These are phyloP conservation scores for Scedosporium boydii DNA, from an alignment of 2,329 filamentous ascomycete species.

Conservation along the genomic window DNA sequence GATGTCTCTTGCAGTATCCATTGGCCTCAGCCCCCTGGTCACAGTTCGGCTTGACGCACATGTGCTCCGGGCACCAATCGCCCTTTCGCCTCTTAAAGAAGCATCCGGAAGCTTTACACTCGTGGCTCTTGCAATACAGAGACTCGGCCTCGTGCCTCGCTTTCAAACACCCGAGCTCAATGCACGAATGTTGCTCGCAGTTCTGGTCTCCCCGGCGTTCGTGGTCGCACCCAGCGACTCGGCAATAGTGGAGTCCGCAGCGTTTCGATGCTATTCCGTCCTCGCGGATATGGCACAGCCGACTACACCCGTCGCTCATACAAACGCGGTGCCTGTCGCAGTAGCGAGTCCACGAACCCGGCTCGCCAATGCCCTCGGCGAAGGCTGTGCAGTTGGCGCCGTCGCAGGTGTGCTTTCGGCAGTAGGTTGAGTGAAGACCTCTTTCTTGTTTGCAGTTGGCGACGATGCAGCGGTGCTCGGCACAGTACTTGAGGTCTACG, in stretches of 20 bases:
- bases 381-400: slow-evolving; percentile 11
- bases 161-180: slow-evolving; percentile 10
- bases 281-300: slow-evolving; percentile 12
- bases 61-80: slow-evolving; percentile 8
- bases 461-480: slow-evolving; percentile 15
- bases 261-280: slow-evolving; percentile 8
- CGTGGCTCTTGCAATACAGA: slow-evolving; percentile 14
- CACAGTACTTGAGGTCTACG: slow-evolving; percentile 12
- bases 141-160: background rate
- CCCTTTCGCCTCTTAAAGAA: slow-evolving; percentile 5
- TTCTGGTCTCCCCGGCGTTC: slow-evolving; percentile 3
- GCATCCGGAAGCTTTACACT: slow-evolving; percentile 14
- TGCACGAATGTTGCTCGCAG: slow-evolving; percentile 11
- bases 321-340: slow-evolving; percentile 16
- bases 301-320: slow-evolving; percentile 8
- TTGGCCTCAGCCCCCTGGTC: background rate
- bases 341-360: slow-evolving; percentile 12
- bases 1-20: slow-evolving; percentile 5
- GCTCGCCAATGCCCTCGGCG: slow-evolving; percentile 9
- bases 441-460: slow-evolving; percentile 9
- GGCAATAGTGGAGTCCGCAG: slow-evolving; percentile 13
- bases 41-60: slow-evolving; percentile 7
- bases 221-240: slow-evolving; percentile 9
- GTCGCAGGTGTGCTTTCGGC: slow-evolving; percentile 13
- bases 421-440: slow-evolving; percentile 5